Base-by-base conservation (phyloP, 768 basidiomycete genomes). In the Tephrocybe sp. region DNA sequence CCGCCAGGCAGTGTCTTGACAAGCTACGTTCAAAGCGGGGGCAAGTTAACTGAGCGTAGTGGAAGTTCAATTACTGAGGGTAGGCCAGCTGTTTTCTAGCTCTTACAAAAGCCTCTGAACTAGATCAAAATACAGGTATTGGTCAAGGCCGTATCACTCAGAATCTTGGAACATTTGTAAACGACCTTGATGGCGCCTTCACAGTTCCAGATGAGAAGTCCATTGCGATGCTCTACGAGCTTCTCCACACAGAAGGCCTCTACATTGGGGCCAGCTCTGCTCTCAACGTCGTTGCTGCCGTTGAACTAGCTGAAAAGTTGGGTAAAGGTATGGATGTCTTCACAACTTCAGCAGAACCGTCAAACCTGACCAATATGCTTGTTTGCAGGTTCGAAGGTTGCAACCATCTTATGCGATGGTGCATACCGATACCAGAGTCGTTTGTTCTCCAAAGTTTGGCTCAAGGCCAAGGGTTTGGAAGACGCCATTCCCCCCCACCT, bases 361-460 rank as follows among this genome's bases (percentile, higher is more conserved):
- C 4, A 6, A 26, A 10, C 16, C 20, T 49, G 26, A 26, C 7
- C 26, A 26, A 26, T 16, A 49, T 49, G 35, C 7, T 36, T 16
- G 23, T 39, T n/a, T 36, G n/a, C 48, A 93, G 90, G 89, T 32
- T 87, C 87, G 17, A 91, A 78, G 13, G 76, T 98, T 23, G 93
- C 84, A 1, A 99, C 97, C 4, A 78, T 98, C 46, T 70, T 99
- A 34, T 92, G 89, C 66, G 97, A 99, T 64, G 97, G 96, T 6
- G 97, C 97, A 39, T 96, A 98, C 63, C 82, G 97, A 63, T 97
- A 99, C 64, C 97, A 98, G 72, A 95, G 91, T 54, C 81, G 97
- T 10, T 72, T 99, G 32, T 99, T 99, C 73, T 97, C 94, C 13
- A 89, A 89, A 66, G 81, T 83, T 59, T 99, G 97, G 97, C 71